Base-by-base conservation (phyloP, 768 basidiomycete species). In the Udeniomyces megalosporus region DNA sequence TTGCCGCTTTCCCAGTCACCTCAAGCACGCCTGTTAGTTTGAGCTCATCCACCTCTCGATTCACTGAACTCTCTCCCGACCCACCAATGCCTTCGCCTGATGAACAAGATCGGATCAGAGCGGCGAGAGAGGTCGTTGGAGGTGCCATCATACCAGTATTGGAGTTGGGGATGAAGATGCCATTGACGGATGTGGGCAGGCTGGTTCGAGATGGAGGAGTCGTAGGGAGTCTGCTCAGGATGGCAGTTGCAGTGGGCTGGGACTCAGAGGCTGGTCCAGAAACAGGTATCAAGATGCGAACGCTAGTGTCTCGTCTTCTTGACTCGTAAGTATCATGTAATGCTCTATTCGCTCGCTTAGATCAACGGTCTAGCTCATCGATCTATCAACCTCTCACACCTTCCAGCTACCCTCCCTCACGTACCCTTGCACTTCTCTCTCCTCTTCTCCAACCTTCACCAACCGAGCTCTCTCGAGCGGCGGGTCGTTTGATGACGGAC, bases 161-260 rank as follows among this genome's bases (percentile, higher is more conserved):
- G 42, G 26, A 44, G 4, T 14, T 58, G 15, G 62, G 54, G 28
- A 11, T 45, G 22, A 14, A 17, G 6, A n/a, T 20, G 46, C 62
- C 62, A 1, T 22, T 58, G 28, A 63, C 62, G 26, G 46, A 57
- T 20, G 57, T 63, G 20, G 55, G 54, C 11, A 58, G 56, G 38
- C 56, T 63, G 5, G 55, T 63, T 14, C 48, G 62, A 17, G 62
- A 63, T n/a, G 62, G 55, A 28, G 62, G 62, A 0, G 57, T 63
- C 4, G 47, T 63, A 12, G 26, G 48, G 12, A 35, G 46, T 1
- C 50, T 63, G 14, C 49, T 63, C 38, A 57, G 47, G 29, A 63
- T 63, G 22, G 62, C 62, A 1, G 56, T 63, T 5, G 31, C 42
- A 1, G 12, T 63, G 4, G 62, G 62, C 4, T 63, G 62, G 62